Base-by-base conservation (phyloP, 805 yeast genomes). In the Wickerhamomyces rabaulensis region DNA sequence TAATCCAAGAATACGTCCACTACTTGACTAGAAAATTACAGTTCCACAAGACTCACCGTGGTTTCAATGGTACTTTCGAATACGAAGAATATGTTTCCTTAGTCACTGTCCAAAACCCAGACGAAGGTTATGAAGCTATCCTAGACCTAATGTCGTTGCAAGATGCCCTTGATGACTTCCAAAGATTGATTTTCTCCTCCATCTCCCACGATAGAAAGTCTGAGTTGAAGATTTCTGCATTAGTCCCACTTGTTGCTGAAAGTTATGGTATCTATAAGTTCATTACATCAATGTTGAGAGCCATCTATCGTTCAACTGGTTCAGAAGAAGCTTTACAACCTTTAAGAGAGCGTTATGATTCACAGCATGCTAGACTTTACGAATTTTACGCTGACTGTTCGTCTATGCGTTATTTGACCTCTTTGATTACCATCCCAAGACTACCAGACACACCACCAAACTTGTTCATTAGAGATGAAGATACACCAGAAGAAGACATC, bases 31-130 rank as follows among this genome's bases (percentile, higher is more conserved):
- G 76, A 59, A 92, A 92, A 61, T 73, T 94, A 55, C 78, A 78
- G 50, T 92, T 92, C 66, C 98, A 92, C 64, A 77, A 82, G 49
- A 75, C 77, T 49, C 95, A 94, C 59, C 82, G 87, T 13, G 95
- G 90, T 5, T 94, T 92, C 68, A 92, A 87, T 60, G 99, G 98
- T 33, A 89, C 89, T 33, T 92, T 92, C 65, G 99, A 92, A 63
- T 94, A 92, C 62, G 96, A 90, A 64, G 99, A 92, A 63, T 94
- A 92, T 61, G 81, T 91, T 39, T 87, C 97, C 4, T 73, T 92
- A 54, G 79, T 87, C 48, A 81, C 90, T 3, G 95, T 88, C 35
- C 83, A 88, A 57, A 96, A 92, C 64, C 97, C 97, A 6, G 90
- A 92, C 61, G 96, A 90, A 67, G 98, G 98, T 7, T 91, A 85